A percentile compares a stretch with the other conserved stretches of the same genome.
Conservation (phyloP, 805 yeast genomes). For the Ogataea allantospora region DNA sequence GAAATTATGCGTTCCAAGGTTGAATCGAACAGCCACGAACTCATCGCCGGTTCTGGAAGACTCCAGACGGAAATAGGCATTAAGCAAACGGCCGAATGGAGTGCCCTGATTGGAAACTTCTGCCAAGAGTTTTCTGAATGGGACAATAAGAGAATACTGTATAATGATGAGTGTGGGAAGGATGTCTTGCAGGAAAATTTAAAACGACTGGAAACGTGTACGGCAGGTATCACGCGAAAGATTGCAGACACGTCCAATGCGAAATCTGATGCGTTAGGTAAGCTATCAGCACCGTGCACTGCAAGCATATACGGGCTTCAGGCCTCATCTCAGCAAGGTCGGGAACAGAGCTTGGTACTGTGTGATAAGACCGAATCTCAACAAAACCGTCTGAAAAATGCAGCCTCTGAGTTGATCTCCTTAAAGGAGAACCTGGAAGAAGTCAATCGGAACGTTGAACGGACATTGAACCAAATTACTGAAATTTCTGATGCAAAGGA, state of each 20-base stretch:
- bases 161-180: neutral
- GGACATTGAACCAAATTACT: neutral
- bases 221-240: neutral
- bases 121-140: neutral
- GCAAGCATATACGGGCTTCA: too few relatives aligned
- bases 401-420: neutral
- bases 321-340: too few relatives aligned
- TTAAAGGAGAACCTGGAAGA: too few relatives aligned
- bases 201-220: neutral
- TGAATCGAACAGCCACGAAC: neutral
- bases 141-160: neutral
- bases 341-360: too few relatives aligned
- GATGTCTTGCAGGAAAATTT: neutral
- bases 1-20: neutral
- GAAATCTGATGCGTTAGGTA: too few relatives aligned
- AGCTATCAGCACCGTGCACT: too few relatives aligned
- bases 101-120: neutral
- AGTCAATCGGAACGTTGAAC: neutral
- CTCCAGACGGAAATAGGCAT: neutral
- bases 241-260: too few relatives aligned
- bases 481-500: neutral
- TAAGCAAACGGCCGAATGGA: neutral
- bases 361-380: neutral
- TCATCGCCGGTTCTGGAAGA: neutral
- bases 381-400: neutral